These are phyloP conservation scores for Dioscorea zingiberensis DNA, from an alignment of 106 monocot genomes.

Conservation along the genomic window DNA sequence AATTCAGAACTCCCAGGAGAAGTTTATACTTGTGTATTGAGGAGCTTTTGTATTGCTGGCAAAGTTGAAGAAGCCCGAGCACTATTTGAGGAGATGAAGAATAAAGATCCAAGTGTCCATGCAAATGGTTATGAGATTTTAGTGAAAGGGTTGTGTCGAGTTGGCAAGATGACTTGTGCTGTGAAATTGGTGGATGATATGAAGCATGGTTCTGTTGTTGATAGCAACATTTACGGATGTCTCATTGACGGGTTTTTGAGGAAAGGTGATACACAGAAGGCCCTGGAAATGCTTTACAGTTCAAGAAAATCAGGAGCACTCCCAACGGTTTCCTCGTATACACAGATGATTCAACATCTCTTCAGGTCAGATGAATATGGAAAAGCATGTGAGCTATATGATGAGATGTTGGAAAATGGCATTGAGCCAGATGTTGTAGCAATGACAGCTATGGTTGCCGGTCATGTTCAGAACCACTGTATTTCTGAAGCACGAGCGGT, in stretches of 20 bases:
- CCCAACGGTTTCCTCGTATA: slow-evolving; percentile 53
- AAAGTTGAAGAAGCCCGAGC: slow-evolving; percentile 48
- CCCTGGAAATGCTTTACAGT: slow-evolving; percentile 31
- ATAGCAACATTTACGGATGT: slow-evolving; percentile 27
- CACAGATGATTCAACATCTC: slow-evolving; percentile 66
- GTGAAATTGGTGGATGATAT: slow-evolving; percentile 32
- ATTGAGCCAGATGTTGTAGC: slow-evolving; percentile 52
- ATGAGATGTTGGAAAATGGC: slow-evolving; percentile 49
- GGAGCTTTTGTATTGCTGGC: slow-evolving; percentile 53
- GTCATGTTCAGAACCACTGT: slow-evolving; percentile 43
- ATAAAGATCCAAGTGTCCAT: slow-evolving; percentile 18
- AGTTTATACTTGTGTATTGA: slow-evolving; percentile 37
- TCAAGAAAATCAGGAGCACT: slow-evolving; percentile 29
- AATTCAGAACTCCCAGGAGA: slow-evolving; percentile 20
- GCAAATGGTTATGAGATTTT: slow-evolving; percentile 23
- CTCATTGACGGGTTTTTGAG: slow-evolving; percentile 64
- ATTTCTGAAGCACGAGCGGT: slow-evolving; percentile 58
- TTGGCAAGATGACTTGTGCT: slow-evolving; percentile 49
- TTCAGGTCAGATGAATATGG: slow-evolving; percentile 32
- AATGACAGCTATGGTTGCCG: slow-evolving; percentile 55
- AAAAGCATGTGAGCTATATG: slow-evolving; percentile 61
- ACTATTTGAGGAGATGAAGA: slow-evolving; percentile 40
- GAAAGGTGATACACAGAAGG: slow-evolving; percentile 29
- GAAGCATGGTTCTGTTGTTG: slow-evolving; percentile 19
- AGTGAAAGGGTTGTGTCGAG: slow-evolving; percentile 52